Percentiles rank a stretch among this genome's conserved stretches.
Conservation (phyloP, 2,329 filamentous ascomycete species). For the Penicillium sp. region DNA sequence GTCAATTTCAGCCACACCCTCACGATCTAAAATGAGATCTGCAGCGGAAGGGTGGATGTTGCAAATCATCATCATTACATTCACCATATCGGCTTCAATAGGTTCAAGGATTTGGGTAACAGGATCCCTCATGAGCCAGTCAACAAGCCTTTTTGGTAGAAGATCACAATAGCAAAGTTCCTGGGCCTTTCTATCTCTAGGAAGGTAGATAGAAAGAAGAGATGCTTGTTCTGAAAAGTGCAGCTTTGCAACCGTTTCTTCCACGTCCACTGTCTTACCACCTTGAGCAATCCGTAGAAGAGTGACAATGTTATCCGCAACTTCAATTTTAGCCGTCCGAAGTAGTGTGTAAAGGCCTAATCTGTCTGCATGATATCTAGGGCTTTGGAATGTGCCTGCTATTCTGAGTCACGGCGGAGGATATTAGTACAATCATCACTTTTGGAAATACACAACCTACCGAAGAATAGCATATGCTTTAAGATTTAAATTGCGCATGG, state of each 20-base stretch:
- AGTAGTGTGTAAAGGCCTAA: conserved; percentile 4
- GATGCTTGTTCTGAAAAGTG: conserved; percentile 2
- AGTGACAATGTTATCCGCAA: background rate
- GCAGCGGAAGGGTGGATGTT: background rate
- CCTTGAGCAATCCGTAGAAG: conserved; percentile 1
- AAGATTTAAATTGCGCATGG: background rate
- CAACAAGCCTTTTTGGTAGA: conserved; percentile 1
- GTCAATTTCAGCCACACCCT: background rate
- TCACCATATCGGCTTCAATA: background rate
- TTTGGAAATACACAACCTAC: background rate
- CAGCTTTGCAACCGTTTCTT: conserved; percentile 1
- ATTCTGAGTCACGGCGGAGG: background rate
- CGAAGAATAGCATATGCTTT: conserved; percentile 6
- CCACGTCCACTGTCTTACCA: background rate
- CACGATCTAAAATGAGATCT: background rate
- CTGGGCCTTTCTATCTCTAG: conserved; percentile 5
- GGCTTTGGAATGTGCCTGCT: conserved; percentile 5
- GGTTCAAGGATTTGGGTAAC: background rate
- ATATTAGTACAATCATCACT: background rate
- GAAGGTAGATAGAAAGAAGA: background rate
- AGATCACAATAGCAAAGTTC: conserved; percentile 6
- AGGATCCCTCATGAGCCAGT: conserved; percentile 1
- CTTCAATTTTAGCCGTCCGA: conserved; percentile 2
- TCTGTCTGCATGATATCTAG: conserved; percentile 2
- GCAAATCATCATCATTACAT: background rate